These are phyloP conservation scores for Colletotrichum noveboracense DNA, from an alignment of 2,329 filamentous ascomycete genomes.

Conservation along the genomic window DNA sequence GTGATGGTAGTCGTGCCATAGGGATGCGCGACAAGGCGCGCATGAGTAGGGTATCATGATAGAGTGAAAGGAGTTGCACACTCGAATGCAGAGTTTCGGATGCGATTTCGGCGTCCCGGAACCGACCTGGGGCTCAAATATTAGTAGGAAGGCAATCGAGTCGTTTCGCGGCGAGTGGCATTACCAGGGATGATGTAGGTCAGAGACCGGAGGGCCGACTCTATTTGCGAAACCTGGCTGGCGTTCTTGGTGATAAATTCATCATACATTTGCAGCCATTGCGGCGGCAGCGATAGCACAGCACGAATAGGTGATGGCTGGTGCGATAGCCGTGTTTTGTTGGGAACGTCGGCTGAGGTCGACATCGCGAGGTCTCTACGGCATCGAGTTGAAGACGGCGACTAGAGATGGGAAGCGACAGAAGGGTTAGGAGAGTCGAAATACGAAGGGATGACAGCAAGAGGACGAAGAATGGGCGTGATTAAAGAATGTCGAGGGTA, in stretches of 20 bases:
- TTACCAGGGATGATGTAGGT: conserved; percentile 93
- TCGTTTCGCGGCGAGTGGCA: neutral
- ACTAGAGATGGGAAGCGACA: neutral
- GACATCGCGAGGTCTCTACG: conserved; percentile 11
- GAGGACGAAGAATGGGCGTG: neutral
- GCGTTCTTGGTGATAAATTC: conserved; percentile 96
- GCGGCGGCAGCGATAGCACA: conserved; percentile 63
- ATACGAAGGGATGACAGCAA: neutral
- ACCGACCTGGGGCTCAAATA: conserved; percentile 64
- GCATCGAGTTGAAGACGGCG: neutral
- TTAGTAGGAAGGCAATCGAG: neutral
- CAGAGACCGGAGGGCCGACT: conserved; percentile 88
- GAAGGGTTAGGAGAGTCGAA: neutral
- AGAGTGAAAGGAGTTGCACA: conserved; percentile 88
- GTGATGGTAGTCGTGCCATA: conserved; percentile 57
- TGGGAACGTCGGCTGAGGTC: conserved; percentile 19
- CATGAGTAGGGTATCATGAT: conserved; percentile 87
- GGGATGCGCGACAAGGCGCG: conserved; percentile 64
- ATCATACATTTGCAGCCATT: conserved; percentile 76
- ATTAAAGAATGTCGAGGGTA: neutral
- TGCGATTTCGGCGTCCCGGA: conserved; percentile 91
- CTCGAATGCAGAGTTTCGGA: conserved; percentile 91
- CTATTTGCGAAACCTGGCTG: conserved; percentile 91
- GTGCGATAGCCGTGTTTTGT: conserved; percentile 16
- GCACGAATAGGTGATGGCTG: conserved; percentile 12